Evolutionary conservation across 2,329 filamentous ascomycete species (phyloP).

Genomic region (Neoscytalidium dimidiatum): DNA sequence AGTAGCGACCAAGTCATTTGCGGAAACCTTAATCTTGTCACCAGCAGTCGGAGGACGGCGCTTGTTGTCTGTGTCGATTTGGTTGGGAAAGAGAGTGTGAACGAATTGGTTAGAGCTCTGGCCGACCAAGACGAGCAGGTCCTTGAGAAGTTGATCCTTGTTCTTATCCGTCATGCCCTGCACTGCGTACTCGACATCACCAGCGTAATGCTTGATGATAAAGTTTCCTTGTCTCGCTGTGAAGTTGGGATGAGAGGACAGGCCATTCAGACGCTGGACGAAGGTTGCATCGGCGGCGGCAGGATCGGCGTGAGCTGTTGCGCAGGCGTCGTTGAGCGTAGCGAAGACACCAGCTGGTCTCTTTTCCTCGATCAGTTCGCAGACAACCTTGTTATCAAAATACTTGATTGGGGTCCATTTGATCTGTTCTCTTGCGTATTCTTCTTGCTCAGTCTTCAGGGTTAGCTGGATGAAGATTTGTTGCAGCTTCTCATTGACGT

Average conservation of each 20-base stretch:
- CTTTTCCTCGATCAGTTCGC: conserved; percentile 91
- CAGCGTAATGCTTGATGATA: conserved; percentile 98
- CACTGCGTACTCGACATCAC: conserved; percentile 91
- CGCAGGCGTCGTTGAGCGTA: conserved; percentile 94
- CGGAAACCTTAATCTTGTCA: conserved; percentile 92
- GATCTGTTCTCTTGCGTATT: conserved; percentile 94
- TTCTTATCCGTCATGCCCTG: conserved; percentile 99
- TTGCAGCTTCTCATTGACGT: conserved; percentile 98
- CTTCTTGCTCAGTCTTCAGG: conserved; percentile 94
- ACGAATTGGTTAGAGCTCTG: conserved; percentile 83
- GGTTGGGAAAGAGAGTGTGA: conserved; percentile 84
- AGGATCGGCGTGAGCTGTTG: conserved; percentile 96
- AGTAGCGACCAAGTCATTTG: conserved; percentile 91
- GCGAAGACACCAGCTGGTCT: conserved; percentile 91
- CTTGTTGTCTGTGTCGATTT: conserved; percentile 95
- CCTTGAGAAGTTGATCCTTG: conserved; percentile 95
- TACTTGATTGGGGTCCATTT: conserved; percentile 99
- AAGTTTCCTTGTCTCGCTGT: conserved; percentile 92
- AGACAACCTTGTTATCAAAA: conserved; percentile 99
- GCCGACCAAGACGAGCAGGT: conserved; percentile 82
- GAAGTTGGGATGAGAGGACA: conserved; percentile 85
- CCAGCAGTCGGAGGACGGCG: conserved; percentile 91
- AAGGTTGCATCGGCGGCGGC: conserved; percentile 94
- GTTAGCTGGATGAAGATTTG: conserved; percentile 99
- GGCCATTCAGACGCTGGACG: conserved; percentile 86